Base-by-base conservation (phyloP, 768 basidiomycete genomes). In the Kwoniella sp. region DNA sequence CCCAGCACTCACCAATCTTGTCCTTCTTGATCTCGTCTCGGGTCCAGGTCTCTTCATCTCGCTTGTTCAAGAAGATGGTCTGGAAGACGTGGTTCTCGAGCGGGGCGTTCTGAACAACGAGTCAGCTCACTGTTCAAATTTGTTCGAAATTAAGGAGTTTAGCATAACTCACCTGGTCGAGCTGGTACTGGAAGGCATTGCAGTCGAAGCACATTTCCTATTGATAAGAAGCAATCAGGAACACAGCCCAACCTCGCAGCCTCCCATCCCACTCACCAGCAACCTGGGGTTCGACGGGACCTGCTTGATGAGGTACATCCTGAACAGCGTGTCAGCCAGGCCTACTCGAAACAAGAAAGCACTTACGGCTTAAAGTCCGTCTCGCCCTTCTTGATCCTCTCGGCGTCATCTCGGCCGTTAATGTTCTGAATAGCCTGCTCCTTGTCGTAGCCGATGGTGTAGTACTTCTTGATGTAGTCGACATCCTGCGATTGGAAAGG, bases 31-130 rank as follows among this genome's bases (percentile, higher is more conserved):
- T 77, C 56, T 77, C 76, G 53, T 76, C 63, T 43, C 60, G 69
- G 0, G 65, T 48, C 77, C 77, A 77, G 1, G 58, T 67, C 9
- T 76, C 22, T 55, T 74, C 49, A 57, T 77, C 62, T 49, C 76
- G 71, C 44, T 74, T 76, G 69, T 77, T 76, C 47, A 77, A 60
- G 64, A 75, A 76, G 69, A 77, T 77, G 6, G 75, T 76, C 57
- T 77, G 76, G 73, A 76, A 77, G 22, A 76, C 60, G 53, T 77
- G 77, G 28, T 76, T 67, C 39, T 77, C 67, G 29, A 70, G 53
- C 0, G 73, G 73, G 29, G 50, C 47, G 23, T 70, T 42, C 56
- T 67, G 42, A 7, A n/a, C 5, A 29, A 23, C 19, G 20, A 9
- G 26, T 23, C 6, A 42, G 8, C 9, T n/a, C n/a, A n/a, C n/a